Base-by-base conservation (phyloP, 139 green algal genomes). In the Haematococcus sp. region DNA sequence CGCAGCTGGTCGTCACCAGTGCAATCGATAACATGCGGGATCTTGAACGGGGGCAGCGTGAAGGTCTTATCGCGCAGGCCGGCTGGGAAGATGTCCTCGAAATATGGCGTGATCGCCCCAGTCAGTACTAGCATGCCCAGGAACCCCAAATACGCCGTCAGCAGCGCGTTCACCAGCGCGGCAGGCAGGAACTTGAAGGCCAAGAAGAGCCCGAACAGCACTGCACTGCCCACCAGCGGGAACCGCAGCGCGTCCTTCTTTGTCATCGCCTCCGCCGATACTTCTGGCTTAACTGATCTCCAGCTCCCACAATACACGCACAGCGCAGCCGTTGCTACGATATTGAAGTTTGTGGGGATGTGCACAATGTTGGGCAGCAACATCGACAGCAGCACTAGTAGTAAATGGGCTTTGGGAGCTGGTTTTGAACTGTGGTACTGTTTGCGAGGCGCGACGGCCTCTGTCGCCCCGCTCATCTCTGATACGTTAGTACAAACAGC, bases 161-260 rank as follows among this genome's bases (percentile, higher is more conserved):
- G 71, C 52, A 93, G 58, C 22, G 75, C 75, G 43, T 80, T 75
- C 7, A 79, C 73, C 4, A 68, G 40, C 15, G 15, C 55, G 73
- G 97, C 96, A 16, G 94, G 94, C 44, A 99, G 78, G 69, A 95
- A 93, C 82, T 97, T 98, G 88, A 99, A 98, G 20, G 88, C 72
- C 30, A 98, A 61, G 79, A 99, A 99, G 19, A 99, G 86, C 1
- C 83, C 82, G 58, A 99, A 87, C 1, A 99, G 91, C n/a, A 98
- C 90, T 35, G 87, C 88, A 67, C 85, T 95, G 22, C 96, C 96
- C 0, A 99, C 87, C 30, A 98, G 54, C 7, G 96, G 96, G 67
- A 99, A 99, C 27, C 88, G 88, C 84, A 97, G 92, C 9, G 95
- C 95, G 70, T 99, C 95, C 81, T 88, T 87, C 40, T 93, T 91